phyloP scores from a whole-genome alignment of 2,329 filamentous ascomycete species.

The Ilyonectria mors-panacis region DNA sequence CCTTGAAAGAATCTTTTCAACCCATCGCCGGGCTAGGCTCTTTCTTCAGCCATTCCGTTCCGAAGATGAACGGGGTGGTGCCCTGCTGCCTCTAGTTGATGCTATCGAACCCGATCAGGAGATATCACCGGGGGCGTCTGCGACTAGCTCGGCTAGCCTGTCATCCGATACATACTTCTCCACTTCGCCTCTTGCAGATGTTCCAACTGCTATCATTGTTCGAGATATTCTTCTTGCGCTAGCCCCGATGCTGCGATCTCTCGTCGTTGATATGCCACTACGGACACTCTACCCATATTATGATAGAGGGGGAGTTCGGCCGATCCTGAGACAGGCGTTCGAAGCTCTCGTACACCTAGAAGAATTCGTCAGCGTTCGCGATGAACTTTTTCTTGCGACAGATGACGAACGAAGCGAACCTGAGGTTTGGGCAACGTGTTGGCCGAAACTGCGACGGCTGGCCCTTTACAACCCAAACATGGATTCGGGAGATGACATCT shows the following conservation, averaged over 20 bases:
- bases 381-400: constrained; percentile 35
- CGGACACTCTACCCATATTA: constrained; percentile 16
- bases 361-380: constrained; percentile 43
- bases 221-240: constrained; percentile 25
- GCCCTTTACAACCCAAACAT: constrained; percentile 29
- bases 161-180: neutral
- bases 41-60: neutral
- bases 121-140: neutral
- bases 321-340: constrained; percentile 33
- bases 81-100: neutral
- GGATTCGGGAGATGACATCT: neutral
- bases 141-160: neutral
- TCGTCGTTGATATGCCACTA: constrained; percentile 45
- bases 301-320: constrained; percentile 3
- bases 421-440: constrained; percentile 33
- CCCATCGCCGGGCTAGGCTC: neutral
- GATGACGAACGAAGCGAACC: constrained; percentile 4
- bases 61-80: neutral
- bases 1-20: constrained; percentile 4
- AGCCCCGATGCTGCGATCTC: constrained; percentile 25
- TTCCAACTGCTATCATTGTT: neutral
- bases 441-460: constrained; percentile 42
- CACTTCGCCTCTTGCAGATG: constrained; percentile 17
- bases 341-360: constrained; percentile 41
- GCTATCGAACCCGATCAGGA: neutral